phyloP scores from a whole-genome alignment of 768 basidiomycete genomes.

The Kondoa subrosea region DNA sequence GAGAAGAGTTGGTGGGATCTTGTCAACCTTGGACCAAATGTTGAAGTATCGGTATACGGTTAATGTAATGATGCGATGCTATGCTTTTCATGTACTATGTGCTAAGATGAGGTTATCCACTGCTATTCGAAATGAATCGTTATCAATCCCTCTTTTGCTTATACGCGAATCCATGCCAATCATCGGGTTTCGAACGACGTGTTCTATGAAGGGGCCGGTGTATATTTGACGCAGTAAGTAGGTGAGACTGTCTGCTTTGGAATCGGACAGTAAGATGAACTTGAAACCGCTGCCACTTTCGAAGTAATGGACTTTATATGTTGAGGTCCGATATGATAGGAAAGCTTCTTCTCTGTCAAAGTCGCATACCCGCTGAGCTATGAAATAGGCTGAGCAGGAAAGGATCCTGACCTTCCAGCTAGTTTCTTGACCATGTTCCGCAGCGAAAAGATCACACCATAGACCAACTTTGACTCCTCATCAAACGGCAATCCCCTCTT shows the following conservation, averaged over 20 bases:
- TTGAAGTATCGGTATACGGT: no score
- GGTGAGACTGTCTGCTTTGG: constrained; percentile 49
- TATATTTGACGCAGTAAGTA: constrained; percentile 59
- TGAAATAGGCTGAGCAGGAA: constrained; percentile 17
- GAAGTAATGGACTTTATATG: constrained; percentile 83
- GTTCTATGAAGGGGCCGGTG: constrained; percentile 81
- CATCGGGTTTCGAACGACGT: constrained; percentile 81
- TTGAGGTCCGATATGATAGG: constrained; percentile 70
- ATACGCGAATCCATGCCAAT: constrained; percentile 56
- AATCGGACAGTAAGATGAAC: constrained; percentile 85
- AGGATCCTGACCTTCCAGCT: constrained; percentile 50
- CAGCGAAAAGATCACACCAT: constrained; percentile 79
- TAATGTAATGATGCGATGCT: background rate
- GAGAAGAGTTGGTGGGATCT: background rate
- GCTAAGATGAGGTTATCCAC: constrained; percentile 49
- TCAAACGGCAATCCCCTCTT: constrained; percentile 68
- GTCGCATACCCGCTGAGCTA: background rate
- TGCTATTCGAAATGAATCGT: constrained; percentile 70
- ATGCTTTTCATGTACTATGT: background rate
- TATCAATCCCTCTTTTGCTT: constrained; percentile 68
- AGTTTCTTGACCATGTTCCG: constrained; percentile 91
- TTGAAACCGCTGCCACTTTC: constrained; percentile 85
- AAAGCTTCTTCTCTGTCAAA: constrained; percentile 67
- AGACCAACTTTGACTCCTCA: constrained; percentile 92
- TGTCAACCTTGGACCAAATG: no score